Conservation (phyloP, 257 asterid genomes). For the Schizonepeta tenuifolia region DNA sequence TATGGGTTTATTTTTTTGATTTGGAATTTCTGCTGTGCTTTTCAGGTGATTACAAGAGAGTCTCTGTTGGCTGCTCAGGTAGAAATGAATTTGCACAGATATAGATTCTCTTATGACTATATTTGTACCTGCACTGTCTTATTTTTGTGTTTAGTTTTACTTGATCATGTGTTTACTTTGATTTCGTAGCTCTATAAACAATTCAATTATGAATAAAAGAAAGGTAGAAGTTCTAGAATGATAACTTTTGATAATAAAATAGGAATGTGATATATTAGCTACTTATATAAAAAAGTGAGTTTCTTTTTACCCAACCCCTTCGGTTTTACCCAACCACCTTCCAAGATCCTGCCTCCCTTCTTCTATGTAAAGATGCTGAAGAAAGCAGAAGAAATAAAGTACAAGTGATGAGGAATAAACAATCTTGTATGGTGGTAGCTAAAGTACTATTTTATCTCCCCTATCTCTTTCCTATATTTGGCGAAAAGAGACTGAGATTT, state of each 20-base stretch:
- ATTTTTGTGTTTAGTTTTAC: not conserved
- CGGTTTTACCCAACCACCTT: not conserved
- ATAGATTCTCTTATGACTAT: slow-evolving; percentile 1
- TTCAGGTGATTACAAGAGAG: slow-evolving; percentile 81
- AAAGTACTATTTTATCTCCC: not conserved
- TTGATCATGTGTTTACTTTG: not conserved
- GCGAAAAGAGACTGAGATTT: not conserved
- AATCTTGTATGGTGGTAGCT: not conserved
- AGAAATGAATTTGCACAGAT: slow-evolving; percentile 20
- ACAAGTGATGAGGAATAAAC: not conserved
- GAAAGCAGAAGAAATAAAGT: not conserved
- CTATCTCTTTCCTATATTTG: not conserved
- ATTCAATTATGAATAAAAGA: not conserved
- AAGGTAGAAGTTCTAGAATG: not conserved
- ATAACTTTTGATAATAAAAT: not conserved
- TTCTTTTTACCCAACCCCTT: no score
- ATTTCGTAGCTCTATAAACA: not conserved
- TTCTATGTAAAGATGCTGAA: not conserved
- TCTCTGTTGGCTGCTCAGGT: slow-evolving; percentile 95
- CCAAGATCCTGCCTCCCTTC: not conserved
- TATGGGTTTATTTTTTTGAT: slow-evolving; percentile 9
- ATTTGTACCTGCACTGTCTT: not conserved
- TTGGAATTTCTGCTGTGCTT: slow-evolving; percentile 18
- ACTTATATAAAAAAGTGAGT: not conserved
- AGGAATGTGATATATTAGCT: not conserved